Conservation (phyloP, 495 filamentous ascomycete genomes). For the Hypoxylon trugodes region DNA sequence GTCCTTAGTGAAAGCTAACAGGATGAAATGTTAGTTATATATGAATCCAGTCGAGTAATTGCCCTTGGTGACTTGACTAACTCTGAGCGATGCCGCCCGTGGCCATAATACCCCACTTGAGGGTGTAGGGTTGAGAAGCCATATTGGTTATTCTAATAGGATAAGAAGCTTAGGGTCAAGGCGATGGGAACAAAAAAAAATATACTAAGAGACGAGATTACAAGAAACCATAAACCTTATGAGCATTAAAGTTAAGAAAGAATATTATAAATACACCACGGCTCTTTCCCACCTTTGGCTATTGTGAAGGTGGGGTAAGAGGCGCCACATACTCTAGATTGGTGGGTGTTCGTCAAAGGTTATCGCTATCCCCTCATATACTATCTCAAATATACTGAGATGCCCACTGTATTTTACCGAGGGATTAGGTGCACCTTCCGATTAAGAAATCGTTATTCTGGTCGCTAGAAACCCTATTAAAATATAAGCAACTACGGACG, state of each 20-base stretch:
- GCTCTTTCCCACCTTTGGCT: no score
- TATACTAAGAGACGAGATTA: not conserved
- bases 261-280: no score
- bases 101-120: conserved; percentile 85
- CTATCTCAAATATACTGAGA: not conserved
- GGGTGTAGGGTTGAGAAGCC: conserved; percentile 62
- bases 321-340: no score
- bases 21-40: conserved; percentile 8
- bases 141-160: conserved; percentile 36
- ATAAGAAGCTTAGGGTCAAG: not conserved
- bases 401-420: not conserved
- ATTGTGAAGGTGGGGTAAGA: no score
- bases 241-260: no score
- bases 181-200: not conserved
- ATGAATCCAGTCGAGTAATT: not conserved
- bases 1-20: conserved; percentile 78
- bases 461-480: no score
- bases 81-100: conserved; percentile 82
- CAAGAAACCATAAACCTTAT: no score
- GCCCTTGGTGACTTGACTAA: conserved; percentile 46
- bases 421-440: not conserved
- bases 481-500: no score
- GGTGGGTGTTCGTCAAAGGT: no score
- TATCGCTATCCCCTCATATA: not conserved
- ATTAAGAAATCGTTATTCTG: not conserved